A percentile compares a stretch with the other conserved stretches of the same genome.
Evolutionary conservation across 75 land plant genomes (phyloP).

Genomic region (Gnetum montanum): DNA sequence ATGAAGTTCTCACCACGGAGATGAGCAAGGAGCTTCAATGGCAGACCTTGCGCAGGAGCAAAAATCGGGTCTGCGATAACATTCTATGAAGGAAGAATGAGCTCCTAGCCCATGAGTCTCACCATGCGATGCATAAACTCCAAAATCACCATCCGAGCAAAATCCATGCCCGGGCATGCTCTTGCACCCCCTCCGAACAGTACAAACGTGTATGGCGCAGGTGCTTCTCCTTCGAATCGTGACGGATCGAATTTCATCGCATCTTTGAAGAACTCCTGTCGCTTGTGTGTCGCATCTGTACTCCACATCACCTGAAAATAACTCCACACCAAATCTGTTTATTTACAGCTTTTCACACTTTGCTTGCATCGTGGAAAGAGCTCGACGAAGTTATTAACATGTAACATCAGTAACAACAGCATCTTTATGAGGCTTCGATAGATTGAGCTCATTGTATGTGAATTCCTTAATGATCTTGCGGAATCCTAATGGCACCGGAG

Average conservation of each 20-base stretch:
- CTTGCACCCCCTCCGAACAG: conserved; percentile 60
- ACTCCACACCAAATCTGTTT: too few species aligned
- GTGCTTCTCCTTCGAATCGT: conserved; percentile 27
- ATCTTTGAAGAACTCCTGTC: conserved; percentile 29
- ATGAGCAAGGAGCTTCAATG: not conserved
- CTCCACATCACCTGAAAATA: conserved; percentile 26
- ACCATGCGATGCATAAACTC: conserved; percentile 31
- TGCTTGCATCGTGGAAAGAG: not conserved
- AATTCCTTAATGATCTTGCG: conserved; percentile 30
- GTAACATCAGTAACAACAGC: not conserved
- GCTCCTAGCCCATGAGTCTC: conserved; percentile 18
- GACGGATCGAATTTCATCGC: conserved; percentile 47
- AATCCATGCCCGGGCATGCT: conserved; percentile 44
- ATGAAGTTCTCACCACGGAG: too few species aligned
- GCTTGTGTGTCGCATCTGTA: conserved; percentile 9
- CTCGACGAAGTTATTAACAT: too few species aligned
- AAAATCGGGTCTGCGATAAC: conserved; percentile 18
- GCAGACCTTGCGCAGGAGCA: conserved; percentile 19
- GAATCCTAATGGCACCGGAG: conserved; percentile 27
- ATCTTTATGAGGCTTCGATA: not conserved
- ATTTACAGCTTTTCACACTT: too few species aligned
- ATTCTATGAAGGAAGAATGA: conserved; percentile 25
- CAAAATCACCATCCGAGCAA: conserved; percentile 36
- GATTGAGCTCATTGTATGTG: conserved; percentile 21
- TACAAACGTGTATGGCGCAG: conserved; percentile 35